Base-by-base conservation (phyloP, 1,139 yeast species). In the Suhomyces panamericanus region DNA sequence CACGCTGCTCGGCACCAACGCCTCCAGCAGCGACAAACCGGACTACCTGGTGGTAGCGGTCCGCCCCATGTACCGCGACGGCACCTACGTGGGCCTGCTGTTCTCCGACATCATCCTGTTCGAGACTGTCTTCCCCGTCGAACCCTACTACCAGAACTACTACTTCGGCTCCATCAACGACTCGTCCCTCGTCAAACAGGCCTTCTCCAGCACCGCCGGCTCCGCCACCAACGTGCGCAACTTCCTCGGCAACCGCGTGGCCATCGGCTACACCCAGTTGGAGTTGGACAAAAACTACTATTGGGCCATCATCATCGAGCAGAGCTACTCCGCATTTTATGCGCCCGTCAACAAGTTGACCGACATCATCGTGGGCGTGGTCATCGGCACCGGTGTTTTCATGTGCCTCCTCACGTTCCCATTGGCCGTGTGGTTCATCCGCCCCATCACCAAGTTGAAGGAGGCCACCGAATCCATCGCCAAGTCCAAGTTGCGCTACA, bases 261-360 rank as follows among this genome's bases (percentile, higher is more conserved):
- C 96, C 5, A 79, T 85, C 1, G 97, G 97, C 0, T 90, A 69
- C 60, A 73, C 87, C 1, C 72, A 76, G 11, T 78, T 86, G 10
- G 66, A 72, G 22, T 64, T 85, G 33, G 66, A 68, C 27, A 62
- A 74, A 32, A 73, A 71, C 1, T 69, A 70, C n/a, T 52, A 48
- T n/a, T 91, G 98, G 98, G 77, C 82, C n/a, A 81, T 91, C 1
- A 66, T 84, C 0, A 81, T 90, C 8, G 85, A 85, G 50, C 95
- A 89, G 57, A 67, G 77, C 1, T 75, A 79, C 50, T 57, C 74
- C 0, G 75, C 66, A 1, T 88, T 89, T 55, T 72, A 81, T 58
- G 77, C 73, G 1, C 95, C 96, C 0, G 78, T 86, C 4, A 64
- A 73, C 24, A 77, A 74, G 49, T 67, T 90, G 39, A 75, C 85